phyloP scores from a whole-genome alignment of 1,284 basidiomycete species.

The Pseudozyma pruni region DNA sequence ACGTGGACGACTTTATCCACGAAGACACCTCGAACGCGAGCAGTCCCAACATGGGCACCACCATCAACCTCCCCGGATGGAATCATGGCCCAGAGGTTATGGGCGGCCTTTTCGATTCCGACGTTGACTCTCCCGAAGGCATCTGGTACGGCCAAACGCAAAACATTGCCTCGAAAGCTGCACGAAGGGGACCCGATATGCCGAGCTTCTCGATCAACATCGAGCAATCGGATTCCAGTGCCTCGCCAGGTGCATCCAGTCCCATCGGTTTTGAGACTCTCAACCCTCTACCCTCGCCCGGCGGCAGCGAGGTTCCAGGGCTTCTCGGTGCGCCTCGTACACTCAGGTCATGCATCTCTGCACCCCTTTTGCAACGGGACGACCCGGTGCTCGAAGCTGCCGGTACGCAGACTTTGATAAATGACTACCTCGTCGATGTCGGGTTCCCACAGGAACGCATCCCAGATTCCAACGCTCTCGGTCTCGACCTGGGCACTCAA shows the following conservation, averaged over 20 bases:
- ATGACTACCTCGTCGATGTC: constrained; percentile 45
- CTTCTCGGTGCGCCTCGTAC: constrained; percentile 30
- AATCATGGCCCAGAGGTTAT: constrained; percentile 31
- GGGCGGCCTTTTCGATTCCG: constrained; percentile 25
- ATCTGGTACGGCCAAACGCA: constrained; percentile 40
- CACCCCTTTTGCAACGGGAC: constrained; percentile 43
- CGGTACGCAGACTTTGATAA: constrained; percentile 33
- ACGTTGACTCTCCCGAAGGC: constrained; percentile 41
- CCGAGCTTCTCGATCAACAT: constrained; percentile 35
- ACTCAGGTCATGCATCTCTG: constrained; percentile 45
- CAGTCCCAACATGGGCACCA: constrained; percentile 31
- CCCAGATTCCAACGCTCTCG: constrained; percentile 28
- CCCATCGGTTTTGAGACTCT: constrained; percentile 17
- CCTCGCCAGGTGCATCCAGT: constrained; percentile 30
- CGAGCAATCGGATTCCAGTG: constrained; percentile 13
- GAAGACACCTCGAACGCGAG: constrained; percentile 29
- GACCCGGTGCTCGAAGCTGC: constrained; percentile 31
- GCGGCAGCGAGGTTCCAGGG: neutral
- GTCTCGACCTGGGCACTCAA: constrained; percentile 22
- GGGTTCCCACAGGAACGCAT: constrained; percentile 39
- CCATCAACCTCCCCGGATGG: constrained; percentile 52
- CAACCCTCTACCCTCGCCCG: constrained; percentile 8
- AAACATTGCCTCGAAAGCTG: constrained; percentile 11
- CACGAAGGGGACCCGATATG: constrained; percentile 15
- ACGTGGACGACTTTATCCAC: constrained; percentile 50